Conservation (phyloP, 2,329 filamentous ascomycete genomes). For the Neodidymelliopsis sp. region DNA sequence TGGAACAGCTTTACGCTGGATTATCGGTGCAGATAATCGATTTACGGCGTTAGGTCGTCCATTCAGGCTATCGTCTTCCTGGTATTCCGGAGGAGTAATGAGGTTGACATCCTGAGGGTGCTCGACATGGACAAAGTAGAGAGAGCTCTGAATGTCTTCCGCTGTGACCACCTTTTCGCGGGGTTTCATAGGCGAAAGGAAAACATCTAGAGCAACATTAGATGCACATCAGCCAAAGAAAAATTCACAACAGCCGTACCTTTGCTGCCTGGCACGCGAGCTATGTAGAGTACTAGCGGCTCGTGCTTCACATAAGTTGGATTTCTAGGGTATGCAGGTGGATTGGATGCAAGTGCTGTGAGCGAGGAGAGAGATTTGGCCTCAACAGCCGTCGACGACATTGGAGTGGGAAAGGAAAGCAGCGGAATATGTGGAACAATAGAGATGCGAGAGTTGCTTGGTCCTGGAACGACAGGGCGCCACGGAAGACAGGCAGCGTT, state of each 20-base stretch:
- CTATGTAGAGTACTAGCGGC: conserved; percentile 86
- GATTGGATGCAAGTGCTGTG: conserved; percentile 82
- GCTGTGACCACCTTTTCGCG: conserved; percentile 86
- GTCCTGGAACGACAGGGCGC: conserved; percentile 14
- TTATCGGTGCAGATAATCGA: conserved; percentile 22
- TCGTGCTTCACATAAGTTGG: conserved; percentile 73
- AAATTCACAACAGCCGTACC: conserved; percentile 61
- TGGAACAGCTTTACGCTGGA: conserved; percentile 43
- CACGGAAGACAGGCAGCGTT: conserved; percentile 18
- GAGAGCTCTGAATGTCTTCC: conserved; percentile 82
- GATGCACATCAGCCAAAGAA: neutral
- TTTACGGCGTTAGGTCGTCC: conserved; percentile 15
- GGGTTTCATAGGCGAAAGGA: conserved; percentile 90
- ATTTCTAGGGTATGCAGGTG: conserved; percentile 83
- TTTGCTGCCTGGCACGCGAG: conserved; percentile 88
- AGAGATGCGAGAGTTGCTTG: conserved; percentile 22
- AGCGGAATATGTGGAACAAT: conserved; percentile 17
- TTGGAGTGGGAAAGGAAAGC: conserved; percentile 25
- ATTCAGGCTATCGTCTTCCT: conserved; percentile 23
- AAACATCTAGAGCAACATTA: conserved; percentile 70
- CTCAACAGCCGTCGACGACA: conserved; percentile 63
- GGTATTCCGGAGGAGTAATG: conserved; percentile 24
- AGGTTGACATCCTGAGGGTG: conserved; percentile 61
- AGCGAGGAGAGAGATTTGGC: conserved; percentile 83
- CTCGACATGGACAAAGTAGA: conserved; percentile 91